Conservation (phyloP, 2,329 filamentous ascomycete genomes). For the Madurella fahalii region DNA sequence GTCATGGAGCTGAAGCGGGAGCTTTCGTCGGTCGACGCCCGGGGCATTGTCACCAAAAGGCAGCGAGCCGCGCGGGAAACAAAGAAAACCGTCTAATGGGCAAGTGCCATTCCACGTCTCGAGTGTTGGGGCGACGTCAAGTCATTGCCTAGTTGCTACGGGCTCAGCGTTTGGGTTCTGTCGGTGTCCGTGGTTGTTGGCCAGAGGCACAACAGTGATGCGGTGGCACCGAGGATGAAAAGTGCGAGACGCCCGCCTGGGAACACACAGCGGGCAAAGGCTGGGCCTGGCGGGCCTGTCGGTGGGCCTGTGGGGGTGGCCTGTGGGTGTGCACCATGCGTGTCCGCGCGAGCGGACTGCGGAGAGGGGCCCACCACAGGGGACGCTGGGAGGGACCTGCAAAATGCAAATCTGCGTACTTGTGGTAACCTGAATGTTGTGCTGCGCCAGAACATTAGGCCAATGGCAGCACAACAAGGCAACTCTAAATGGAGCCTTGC, state of each 20-base stretch:
- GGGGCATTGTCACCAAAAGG: constrained; percentile 56
- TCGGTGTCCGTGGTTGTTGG: not conserved
- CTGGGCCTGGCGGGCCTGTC: constrained; percentile 2
- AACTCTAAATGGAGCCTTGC: too few species aligned
- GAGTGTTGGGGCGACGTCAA: constrained; percentile 12
- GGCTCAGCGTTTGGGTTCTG: not conserved
- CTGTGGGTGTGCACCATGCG: not conserved
- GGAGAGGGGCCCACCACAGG: not conserved
- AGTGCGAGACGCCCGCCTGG: constrained; percentile 3
- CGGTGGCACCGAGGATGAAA: constrained; percentile 10
- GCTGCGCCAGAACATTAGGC: not conserved
- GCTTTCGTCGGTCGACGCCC: constrained; percentile 51
- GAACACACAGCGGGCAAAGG: not conserved
- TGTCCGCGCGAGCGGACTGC: not conserved
- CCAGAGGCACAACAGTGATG: constrained; percentile 6
- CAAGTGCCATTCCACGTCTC: constrained; percentile 22
- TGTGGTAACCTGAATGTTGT: not conserved
- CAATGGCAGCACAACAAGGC: too few species aligned
- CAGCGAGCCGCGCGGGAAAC: constrained; percentile 20
- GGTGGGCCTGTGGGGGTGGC: constrained; percentile 7
- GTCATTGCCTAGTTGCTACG: constrained; percentile 18
- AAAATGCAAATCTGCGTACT: not conserved
- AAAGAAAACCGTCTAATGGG: constrained; percentile 12
- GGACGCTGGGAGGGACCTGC: not conserved
- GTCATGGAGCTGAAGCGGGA: constrained; percentile 63